Base-by-base conservation (phyloP, 2,329 filamentous ascomycete genomes). In the Camptophora hylomeconis region DNA sequence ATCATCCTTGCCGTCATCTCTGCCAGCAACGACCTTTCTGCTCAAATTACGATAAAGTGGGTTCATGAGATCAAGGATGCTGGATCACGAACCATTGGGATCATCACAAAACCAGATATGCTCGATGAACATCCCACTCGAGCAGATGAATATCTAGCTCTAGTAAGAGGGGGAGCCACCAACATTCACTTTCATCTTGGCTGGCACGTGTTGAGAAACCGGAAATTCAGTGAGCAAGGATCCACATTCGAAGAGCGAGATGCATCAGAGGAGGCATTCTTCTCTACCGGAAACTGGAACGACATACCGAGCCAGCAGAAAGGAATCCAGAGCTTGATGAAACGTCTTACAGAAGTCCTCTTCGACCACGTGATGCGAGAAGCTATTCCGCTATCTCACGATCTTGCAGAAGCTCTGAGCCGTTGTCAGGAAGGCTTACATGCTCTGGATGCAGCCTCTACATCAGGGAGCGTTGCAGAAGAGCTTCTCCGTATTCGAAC, bases 101-200 rank as follows among this genome's bases (percentile, higher is more conserved):
- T 66, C 3, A 52, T 76, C 0, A 77, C 72, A 0, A 77, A 76
- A 38, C 65, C 69, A 0, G 73, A 79, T 32, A 50, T 75, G 0
- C 60, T 64, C 5, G 48, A 55, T 21, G 34, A 40, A 16, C 51
- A 51, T 0, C 44, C 46, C 0, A 49, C 53, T 21, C 10, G 33
- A 1, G 39, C 33, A 7, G 40, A 54, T 0, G 30, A 53, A 3
- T 40, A 51, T 5, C 28, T 55, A 3, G 21, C 56, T 8, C 27
- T 42, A 5, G 45, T 45, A 3, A 41, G 38, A 24, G 33, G 32
- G 6, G 26, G 42, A 17, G 24, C 22, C 2, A 37, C 48, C 5
- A n/a, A n/a, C n/a, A n/a, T n/a, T n/a, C n/a, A n/a, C n/a, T n/a
- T n/a, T n/a, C 45, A 42, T 6, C 39, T 50, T 6, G 51, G 50